Evolutionary conservation across 176 grass and related monocot genomes (phyloP), one percentile per base, ranked within the genome.

Genomic region (Chloris gayana): DNA sequence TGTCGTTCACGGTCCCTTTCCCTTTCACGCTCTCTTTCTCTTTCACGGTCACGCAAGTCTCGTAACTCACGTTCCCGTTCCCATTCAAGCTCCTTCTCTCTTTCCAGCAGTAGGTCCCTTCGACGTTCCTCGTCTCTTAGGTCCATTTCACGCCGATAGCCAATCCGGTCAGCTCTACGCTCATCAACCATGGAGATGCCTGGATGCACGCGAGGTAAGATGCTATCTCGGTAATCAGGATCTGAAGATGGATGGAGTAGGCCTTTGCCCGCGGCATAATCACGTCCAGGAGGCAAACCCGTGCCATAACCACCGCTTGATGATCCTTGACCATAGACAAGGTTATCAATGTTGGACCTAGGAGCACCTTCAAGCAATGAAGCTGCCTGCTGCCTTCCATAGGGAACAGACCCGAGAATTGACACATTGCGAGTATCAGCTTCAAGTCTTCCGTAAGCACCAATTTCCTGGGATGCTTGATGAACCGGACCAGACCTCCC

Each of bases 111-210:
- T 44, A 91, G 47, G 44, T 90, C 93, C 80, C 93, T 88, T 72
- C 82, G 84, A 27, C 41, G 93, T 53, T 99, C 93, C 77, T 93
- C 90, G n/a, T 99, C 97, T 79, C 97, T 99, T 78, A 95, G 42
- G 45, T 95, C 97, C 75, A 94, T 14, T 72, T 94, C 92, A 83
- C 81, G 89, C 34, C 74, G 92, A 82, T 89, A 91, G 24, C 86
- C 86, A 77, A 37, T 66, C 45, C 84, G 82, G 63, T 91, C 89
- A 85, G 78, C 51, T 80, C 82, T 86, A 34, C 81, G 87, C 37
- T 94, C 92, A 83, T 94, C 92, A 21, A 87, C 84, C 87, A 94
- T 91, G 51, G 92, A 87, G 76, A 94, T 69, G 86, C 89, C 71
- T 72, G 84, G 84, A 89, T 89, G 89, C 39, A 45, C 76, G 61